phyloP scores from a whole-genome alignment of 176 grass and related monocot species.

The Avena eriantha region DNA sequence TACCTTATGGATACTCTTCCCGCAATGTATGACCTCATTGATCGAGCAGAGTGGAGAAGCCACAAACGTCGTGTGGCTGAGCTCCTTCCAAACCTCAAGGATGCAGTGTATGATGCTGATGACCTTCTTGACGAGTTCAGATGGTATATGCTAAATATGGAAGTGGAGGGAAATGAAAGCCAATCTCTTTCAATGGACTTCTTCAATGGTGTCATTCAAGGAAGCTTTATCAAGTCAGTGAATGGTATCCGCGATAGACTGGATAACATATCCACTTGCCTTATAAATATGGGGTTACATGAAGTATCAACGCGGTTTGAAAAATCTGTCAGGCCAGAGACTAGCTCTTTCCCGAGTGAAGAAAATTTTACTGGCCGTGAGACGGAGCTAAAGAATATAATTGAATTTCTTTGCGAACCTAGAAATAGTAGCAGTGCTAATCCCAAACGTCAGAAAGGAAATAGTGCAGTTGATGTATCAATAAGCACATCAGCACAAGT shows the following conservation, averaged over 20 bases:
- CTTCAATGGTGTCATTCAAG: not conserved
- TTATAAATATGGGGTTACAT: not conserved
- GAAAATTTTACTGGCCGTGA: not conserved
- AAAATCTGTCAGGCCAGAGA: not conserved
- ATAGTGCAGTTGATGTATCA: no score
- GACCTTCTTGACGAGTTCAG: not conserved
- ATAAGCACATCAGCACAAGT: no score
- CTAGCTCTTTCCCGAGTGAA: not conserved
- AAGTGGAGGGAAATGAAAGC: not conserved
- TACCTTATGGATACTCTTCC: not conserved
- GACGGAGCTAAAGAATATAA: no score
- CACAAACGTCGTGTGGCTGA: not conserved
- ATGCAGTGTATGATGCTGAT: not conserved
- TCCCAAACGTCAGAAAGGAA: no score
- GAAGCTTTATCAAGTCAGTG: not conserved
- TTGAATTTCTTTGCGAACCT: no score
- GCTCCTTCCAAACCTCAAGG: not conserved
- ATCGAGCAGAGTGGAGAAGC: not conserved
- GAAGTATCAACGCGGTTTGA: not conserved
- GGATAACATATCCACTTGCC: not conserved
- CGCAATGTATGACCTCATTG: not conserved
- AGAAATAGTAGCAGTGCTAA: no score
- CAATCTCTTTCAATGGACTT: not conserved
- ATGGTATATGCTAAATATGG: not conserved
- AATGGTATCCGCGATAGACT: not conserved